Evolutionary conservation across 106 monocot species (phyloP), one percentile per base, ranked within the genome.

Genomic region (Dioscorea dumetorum): DNA sequence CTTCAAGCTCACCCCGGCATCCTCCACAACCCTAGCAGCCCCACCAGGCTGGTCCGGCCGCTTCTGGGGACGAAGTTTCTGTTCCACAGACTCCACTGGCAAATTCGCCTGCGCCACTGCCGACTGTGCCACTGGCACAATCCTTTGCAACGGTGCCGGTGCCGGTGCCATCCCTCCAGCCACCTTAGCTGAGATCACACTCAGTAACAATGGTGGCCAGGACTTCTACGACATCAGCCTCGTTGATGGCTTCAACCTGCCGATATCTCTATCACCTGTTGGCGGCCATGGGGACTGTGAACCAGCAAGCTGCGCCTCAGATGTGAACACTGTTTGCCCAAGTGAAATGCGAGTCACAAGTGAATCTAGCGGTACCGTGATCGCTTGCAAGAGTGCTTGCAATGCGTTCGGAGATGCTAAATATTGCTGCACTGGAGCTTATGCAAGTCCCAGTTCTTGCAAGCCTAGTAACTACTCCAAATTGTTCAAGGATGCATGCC

Each of bases 161-260:
- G 72, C 50, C 1, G 60, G n/a, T n/a, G n/a, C n/a, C n/a, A n/a
- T 8, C 0, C 58, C 51, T 7, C 81, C 78, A 49, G 60, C 76
- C 23, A 88, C 74, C 19, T 78, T 88, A 8, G 81, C 33, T 14
- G 78, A 81, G 63, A 67, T 83, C 71, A 83, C 83, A 11, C 75
- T 79, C 28, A 32, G 60, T 23, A 63, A 67, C 21, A 31, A 3
- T 50, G 68, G 32, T 9, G 70, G 73, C 9, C 61, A 62, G 24
- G 87, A 83, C 68, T 84, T 76, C 77, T 88, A 83, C 49, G 83
- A 87, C 62, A 54, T 74, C 19, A 87, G 86, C 78, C 66, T 62
- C 6, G 81, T 88, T 12, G 83, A 88, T 65, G 88, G 88, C 3
- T 88, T 78, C 73, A 84, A 88, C 67, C 23, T 88, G 17, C 88